These are phyloP conservation scores for Plasmodium berghei DNA, from an alignment of 169 alveolate species.

Conservation along the genomic window DNA sequence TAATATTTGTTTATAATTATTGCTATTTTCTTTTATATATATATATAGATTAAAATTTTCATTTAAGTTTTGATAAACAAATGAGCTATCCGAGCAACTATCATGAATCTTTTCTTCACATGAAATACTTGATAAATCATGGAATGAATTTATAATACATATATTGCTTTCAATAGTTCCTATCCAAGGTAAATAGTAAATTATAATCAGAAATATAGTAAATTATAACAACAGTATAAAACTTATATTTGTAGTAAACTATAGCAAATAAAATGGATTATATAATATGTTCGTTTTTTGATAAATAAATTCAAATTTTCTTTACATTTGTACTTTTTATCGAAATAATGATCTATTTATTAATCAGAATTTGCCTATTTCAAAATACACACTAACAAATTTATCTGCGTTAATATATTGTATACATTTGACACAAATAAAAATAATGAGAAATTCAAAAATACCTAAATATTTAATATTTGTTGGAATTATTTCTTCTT, in stretches of 20 bases:
- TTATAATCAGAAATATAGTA: neutral
- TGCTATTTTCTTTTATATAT: constrained; percentile 13
- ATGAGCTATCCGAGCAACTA: neutral
- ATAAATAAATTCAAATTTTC: neutral
- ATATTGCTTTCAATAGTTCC: constrained; percentile 48
- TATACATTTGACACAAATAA: too few relatives aligned
- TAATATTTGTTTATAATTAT: constrained; percentile 20
- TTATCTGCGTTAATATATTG: too few relatives aligned
- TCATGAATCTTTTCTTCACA: constrained; percentile 8
- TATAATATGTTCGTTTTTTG: neutral
- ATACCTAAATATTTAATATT: too few relatives aligned
- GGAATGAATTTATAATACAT: constrained; percentile 40
- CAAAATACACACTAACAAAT: too few relatives aligned
- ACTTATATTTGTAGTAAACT: neutral
- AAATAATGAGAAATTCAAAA: too few relatives aligned
- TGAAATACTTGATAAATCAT: constrained; percentile 19
- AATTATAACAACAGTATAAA: too few relatives aligned
- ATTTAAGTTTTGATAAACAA: neutral
- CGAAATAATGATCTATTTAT: too few relatives aligned
- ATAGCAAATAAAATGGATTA: neutral
- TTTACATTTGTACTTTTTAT: too few relatives aligned
- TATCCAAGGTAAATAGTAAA: constrained; percentile 1
- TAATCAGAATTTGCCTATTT: too few relatives aligned
- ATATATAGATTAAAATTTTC: constrained; percentile 12
- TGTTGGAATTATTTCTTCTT: too few relatives aligned